These are phyloP conservation scores for Avena eriantha DNA, from an alignment of 176 grass and related monocot species.

Conservation along the genomic window DNA sequence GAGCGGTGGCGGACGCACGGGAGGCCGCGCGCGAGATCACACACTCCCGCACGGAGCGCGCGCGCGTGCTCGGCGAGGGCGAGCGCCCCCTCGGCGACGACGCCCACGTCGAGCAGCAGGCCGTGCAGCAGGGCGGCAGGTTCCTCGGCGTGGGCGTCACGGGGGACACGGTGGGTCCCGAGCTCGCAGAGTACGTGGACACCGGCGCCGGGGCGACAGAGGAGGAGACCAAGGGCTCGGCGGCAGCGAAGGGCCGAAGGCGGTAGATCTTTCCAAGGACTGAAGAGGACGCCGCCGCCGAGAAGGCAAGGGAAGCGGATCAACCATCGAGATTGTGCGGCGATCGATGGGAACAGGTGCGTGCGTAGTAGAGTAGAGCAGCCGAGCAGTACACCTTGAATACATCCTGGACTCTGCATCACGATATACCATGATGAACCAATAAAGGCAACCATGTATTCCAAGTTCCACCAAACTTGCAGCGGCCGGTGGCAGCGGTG, in stretches of 20 bases:
- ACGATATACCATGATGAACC: too few species aligned
- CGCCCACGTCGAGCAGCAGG: background rate
- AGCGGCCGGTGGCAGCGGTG: too few species aligned
- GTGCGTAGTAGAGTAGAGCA: too few species aligned
- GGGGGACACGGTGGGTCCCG: constrained; percentile 18
- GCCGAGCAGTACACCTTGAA: too few species aligned
- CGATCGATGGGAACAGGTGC: too few species aligned
- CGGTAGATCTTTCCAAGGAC: background rate
- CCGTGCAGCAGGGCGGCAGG: constrained; percentile 3
- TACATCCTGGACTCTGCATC: too few species aligned
- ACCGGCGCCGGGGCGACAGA: background rate
- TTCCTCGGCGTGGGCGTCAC: constrained; percentile 14
- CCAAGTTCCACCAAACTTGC: too few species aligned
- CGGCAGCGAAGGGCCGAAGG: background rate
- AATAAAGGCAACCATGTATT: too few species aligned
- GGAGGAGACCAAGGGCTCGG: background rate
- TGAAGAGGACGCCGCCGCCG: background rate
- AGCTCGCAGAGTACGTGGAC: constrained; percentile 21
- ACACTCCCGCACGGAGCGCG: constrained; percentile 35
- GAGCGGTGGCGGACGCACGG: constrained; percentile 40
- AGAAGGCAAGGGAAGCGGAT: too few species aligned
- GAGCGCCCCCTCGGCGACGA: background rate
- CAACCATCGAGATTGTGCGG: too few species aligned
- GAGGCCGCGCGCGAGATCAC: constrained; percentile 57
- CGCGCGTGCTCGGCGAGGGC: background rate